Base-by-base conservation (phyloP, 306 rosid genomes). In the Biancaea sappan region DNA sequence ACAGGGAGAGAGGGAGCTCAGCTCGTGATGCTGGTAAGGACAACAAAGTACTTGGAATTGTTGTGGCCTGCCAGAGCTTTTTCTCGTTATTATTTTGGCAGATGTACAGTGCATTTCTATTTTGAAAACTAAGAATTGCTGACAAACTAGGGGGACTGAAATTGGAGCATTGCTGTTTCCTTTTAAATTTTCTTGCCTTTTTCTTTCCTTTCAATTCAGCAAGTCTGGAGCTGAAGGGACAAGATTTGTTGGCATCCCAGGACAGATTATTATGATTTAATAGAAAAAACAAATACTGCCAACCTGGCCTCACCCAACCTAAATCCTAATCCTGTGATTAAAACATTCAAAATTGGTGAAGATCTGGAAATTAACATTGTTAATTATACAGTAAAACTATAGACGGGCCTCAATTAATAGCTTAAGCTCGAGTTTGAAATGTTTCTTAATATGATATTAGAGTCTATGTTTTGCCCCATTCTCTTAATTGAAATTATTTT, bases 21-120 rank as follows among this genome's bases (percentile, higher is more conserved):
- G 69, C 75, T 80, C 90, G 88, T 2, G 94, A 91, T 79, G 70
- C 88, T 83, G 90, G 92, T 91, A 84, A 74, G 82, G 64, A 72
- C 31, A 70, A 80, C 47, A 61, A 15, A 78, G 77, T 72, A 43
- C 69, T 46, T 82, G 75, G 56, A 50, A 48, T 44, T 62, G 15
- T 63, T 57, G 46, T 29, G 52, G 57, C 74, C 63, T 16, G 68
- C 62, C 51, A 58, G 53, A 80, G 14, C 59, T 61, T 62, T 70
- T 50, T 14, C 54, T 8, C 50, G 34, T 44, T 66, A 43, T 64
- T 61, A 35, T 57, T 46, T 59, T 70, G 71, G 34, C 32, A 34
- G 28, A 74, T 24, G 51, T 56, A 11, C 44, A 1, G 34, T 43
- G 58, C 43, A 54, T 28, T 63, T 62, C 14, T n/a, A 54, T 58